phyloP scores from a whole-genome alignment of 148 eudicot species.

The Suaeda aralocaspica region DNA sequence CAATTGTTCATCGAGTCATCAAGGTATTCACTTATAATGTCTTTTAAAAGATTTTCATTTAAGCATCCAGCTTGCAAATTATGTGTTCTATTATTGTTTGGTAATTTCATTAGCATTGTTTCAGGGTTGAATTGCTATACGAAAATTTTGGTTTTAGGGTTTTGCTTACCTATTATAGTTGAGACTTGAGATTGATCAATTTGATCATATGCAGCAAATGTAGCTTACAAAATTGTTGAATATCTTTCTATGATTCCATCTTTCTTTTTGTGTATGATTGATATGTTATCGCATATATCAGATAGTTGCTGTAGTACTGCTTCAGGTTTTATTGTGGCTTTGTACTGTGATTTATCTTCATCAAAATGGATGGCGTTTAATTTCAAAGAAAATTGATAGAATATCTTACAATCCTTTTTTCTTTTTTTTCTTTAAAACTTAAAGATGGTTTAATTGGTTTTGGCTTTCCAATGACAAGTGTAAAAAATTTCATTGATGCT shows the following conservation, averaged over 20 bases:
- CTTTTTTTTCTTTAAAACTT: neutral
- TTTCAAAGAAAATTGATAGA: neutral
- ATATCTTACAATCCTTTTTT: neutral
- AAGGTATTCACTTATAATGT: slow-evolving; percentile 42
- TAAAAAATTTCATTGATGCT: neutral
- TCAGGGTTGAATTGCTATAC: neutral
- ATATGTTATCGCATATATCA: neutral
- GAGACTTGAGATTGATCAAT: neutral
- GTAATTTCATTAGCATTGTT: neutral
- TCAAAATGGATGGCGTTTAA: neutral
- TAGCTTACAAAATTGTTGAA: neutral
- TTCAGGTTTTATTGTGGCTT: neutral
- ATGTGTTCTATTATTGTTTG: neutral
- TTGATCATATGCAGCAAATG: neutral
- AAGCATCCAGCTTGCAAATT: neutral
- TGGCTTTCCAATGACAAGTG: neutral
- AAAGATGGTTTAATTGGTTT: neutral
- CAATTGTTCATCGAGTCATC: slow-evolving; percentile 87
- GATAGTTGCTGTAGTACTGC: too few relatives aligned
- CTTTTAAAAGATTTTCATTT: neutral
- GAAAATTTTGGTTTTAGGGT: neutral
- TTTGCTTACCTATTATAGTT: neutral
- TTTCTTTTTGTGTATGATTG: neutral
- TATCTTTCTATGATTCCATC: neutral
- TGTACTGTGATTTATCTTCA: neutral